Evolutionary conservation across 176 grass and related monocot species (phyloP).

Genomic region (Avena atlantica): DNA sequence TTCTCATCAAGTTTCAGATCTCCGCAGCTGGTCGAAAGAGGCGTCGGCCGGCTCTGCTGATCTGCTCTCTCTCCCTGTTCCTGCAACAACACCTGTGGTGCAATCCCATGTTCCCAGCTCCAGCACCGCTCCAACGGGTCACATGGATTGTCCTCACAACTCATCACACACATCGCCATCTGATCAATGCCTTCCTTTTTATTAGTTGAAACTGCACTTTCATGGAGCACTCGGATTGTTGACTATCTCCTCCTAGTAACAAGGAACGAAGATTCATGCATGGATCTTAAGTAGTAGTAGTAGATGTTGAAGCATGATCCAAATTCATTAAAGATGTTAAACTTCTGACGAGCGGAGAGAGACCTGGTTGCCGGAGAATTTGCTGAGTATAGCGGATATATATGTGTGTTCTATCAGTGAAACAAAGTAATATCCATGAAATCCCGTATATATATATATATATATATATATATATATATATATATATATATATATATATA

Average conservation of each 20-base stretch:
- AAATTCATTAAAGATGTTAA: too few species aligned
- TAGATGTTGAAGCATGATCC: too few species aligned
- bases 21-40: too few species aligned
- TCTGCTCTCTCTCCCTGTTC: not conserved
- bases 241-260: not conserved
- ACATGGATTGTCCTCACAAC: slow-evolving; percentile 8
- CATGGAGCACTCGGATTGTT: not conserved
- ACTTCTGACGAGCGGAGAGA: too few species aligned
- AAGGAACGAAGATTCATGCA: not conserved
- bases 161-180: not conserved
- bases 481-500: too few species aligned
- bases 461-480: too few species aligned
- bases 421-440: too few species aligned
- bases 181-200: not conserved
- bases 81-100: slow-evolving; percentile 18
- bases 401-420: too few species aligned
- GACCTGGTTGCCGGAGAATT: too few species aligned
- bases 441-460: too few species aligned
- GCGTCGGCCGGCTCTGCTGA: not conserved
- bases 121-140: not conserved
- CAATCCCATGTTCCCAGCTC: slow-evolving; percentile 22
- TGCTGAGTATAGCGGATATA: too few species aligned
- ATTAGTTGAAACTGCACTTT: slow-evolving; percentile 4
- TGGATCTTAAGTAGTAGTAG: not conserved
- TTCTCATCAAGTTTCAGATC: not conserved